Percentiles rank a stretch among this genome's conserved stretches.
Conservation (phyloP, 305 asterid genomes). For the Solanum hybrid region DNA sequence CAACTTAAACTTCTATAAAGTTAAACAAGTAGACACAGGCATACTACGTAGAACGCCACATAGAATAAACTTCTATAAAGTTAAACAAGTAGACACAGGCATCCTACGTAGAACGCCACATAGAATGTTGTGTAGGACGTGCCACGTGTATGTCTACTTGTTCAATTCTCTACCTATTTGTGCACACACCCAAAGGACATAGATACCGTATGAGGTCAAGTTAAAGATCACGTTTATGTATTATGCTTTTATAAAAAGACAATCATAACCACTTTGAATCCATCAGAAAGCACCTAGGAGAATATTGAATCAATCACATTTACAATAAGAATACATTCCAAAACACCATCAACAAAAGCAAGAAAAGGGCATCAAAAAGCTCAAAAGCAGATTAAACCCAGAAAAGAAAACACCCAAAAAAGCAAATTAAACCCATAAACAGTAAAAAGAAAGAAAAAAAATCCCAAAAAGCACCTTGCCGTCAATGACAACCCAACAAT, state of each 20-base stretch:
- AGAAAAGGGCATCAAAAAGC: background rate
- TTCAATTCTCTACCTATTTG: background rate
- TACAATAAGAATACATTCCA: background rate
- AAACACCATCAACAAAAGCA: background rate
- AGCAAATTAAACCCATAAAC: background rate
- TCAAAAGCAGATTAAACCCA: background rate
- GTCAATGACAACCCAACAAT: constrained; percentile 77
- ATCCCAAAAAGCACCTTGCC: constrained; percentile 44
- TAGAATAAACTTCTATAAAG: no score
- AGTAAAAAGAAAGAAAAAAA: background rate
- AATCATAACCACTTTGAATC: background rate
- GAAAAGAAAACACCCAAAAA: background rate
- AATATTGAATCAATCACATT: background rate
- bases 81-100: no score
- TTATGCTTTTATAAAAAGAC: background rate
- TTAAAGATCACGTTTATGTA: background rate
- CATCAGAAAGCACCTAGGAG: background rate
- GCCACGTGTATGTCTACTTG: no score
- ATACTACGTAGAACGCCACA: no score
- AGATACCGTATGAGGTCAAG: no score
- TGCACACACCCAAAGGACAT: background rate
- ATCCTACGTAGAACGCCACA: no score
- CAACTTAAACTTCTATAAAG: no score
- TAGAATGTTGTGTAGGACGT: no score
- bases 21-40: no score